Evolutionary conservation across 805 yeast genomes (phyloP), one percentile per base, ranked within the genome.

Genomic region (Grigorovia jiainica): DNA sequence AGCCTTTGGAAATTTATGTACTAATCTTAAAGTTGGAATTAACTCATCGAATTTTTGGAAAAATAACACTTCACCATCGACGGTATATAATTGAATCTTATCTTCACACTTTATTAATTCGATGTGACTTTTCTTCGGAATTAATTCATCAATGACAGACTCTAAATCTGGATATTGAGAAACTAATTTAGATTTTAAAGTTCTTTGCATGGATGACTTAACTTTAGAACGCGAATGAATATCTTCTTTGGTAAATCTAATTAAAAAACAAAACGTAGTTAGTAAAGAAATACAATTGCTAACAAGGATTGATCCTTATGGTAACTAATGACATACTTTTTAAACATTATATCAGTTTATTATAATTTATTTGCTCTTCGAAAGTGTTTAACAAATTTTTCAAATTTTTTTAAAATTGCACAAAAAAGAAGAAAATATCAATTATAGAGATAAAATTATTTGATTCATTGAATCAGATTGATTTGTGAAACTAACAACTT

Each of bases 151-250:
- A 36, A 89, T 81, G 10, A 74, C 78, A 5, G 78, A 74, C 55
- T 84, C 95, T 48, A 87, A 63, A n/a, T 64, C 66, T 17, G 87
- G 87, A 58, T 79, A 89, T 61, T 81, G 87, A 4, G 70, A 67
- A 2, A 82, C 82, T 41, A 89, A 71, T 53, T 79, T 84, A 16
- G 82, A 50, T 58, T 85, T 85, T 50, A 90, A 70, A n/a, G 82
- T 82, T 61, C 97, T 76, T 62, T 87, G 95, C n/a, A 83, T 89
- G 1, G 97, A 89, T 0, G 95, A 84, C 63, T 89, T 89, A 62
- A 89, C 81, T 57, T 90, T 90, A 11, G 96, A 79, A 49, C 92
- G 80, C 7, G 95, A 82, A 53, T 87, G 95, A 41, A 87, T 75
- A 57, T 89, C 96, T 34, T 87, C 95, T 50, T 76, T 80, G 24